Evolutionary conservation across 352 stramenopile species (phyloP), one percentile per base, ranked within the genome.

Genomic region (Phytophthora pluvialis): DNA sequence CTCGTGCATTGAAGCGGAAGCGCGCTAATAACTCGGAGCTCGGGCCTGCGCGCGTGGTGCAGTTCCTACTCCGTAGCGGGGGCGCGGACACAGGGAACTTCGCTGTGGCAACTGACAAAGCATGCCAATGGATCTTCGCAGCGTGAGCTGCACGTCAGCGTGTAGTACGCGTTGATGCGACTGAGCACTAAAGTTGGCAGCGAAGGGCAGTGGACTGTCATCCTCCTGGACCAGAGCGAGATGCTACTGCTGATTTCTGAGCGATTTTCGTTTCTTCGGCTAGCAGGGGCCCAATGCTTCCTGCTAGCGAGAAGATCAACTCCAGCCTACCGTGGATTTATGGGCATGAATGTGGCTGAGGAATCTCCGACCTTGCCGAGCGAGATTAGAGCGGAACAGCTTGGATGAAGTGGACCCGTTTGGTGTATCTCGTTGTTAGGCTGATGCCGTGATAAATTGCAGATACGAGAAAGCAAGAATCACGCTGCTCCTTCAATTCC

Each of bases 221-320:
- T 75, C 67, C 35, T 75, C 47, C 39, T 72, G 29, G 66, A 67
- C 48, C 67, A 75, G 18, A 75, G 58, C 18, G 67, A 75, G 35
- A 70, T 75, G 45, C 13, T 66, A 13, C 40, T 75, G 16, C 48
- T 75, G 3, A 7, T 67, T 12, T 48, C 45, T 3, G 63, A 72
- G 48, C 21, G 21, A 21, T 21, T 21, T 21, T 21, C 21, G 21
- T 21, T 21, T 21, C 21, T 21, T 21, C 21, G 21, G 1, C 21
- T 21, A 2, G n/a, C n/a, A n/a, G n/a, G n/a, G n/a, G n/a, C n/a
- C n/a, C 21, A 21, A 21, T 21, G 21, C 21, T 21, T n/a, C n/a
- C n/a, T n/a, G n/a, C n/a, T n/a, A n/a, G n/a, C n/a, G 29, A 55
- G 45, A 36, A 56, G 63, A 6, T 72, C 60, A 21, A 68, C 50